These are phyloP conservation scores for Coemansia sp. DNA, from an alignment of 192 early-diverging fungal species.

Conservation along the genomic window DNA sequence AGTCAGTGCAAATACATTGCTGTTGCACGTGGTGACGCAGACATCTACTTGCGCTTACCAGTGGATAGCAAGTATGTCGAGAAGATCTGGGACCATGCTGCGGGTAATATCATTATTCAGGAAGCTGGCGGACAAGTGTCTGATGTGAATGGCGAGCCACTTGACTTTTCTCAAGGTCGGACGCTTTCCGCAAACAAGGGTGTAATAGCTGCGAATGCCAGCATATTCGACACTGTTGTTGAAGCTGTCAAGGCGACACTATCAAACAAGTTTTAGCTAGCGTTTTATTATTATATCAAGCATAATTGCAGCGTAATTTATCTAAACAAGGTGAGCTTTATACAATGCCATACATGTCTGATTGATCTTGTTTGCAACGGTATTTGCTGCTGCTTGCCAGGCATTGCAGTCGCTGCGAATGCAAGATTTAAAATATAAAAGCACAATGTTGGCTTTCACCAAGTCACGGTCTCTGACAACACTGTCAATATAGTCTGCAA, in stretches of 20 bases:
- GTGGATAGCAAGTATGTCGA: conserved; percentile 80
- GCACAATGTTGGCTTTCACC: conserved; percentile 11
- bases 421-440: conserved; percentile 20
- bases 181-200: conserved; percentile 84
- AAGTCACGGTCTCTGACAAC: conserved; percentile 28
- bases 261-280: conserved; percentile 6
- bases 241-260: conserved; percentile 66
- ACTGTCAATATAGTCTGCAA: conserved; percentile 32
- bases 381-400: conserved; percentile 21
- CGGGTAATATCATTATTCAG: conserved; percentile 81
- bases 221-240: conserved; percentile 75
- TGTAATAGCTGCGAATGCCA: conserved; percentile 77
- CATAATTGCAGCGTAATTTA: not conserved
- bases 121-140: conserved; percentile 91
- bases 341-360: conserved; percentile 30
- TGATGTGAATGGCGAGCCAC: conserved; percentile 76
- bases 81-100: conserved; percentile 99
- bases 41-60: conserved; percentile 89
- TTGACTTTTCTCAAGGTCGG: conserved; percentile 89
- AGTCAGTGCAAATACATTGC: conserved; percentile 96
- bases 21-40: conserved; percentile 88
- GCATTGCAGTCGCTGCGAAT: not conserved
- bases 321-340: conserved; percentile 17
- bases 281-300: conserved; percentile 5
- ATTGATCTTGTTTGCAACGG: conserved; percentile 14